Percentiles rank a stretch among this genome's conserved stretches.
phyloP scores from a whole-genome alignment of 73 alveolate genomes.

The Paramecium primaurelia region DNA sequence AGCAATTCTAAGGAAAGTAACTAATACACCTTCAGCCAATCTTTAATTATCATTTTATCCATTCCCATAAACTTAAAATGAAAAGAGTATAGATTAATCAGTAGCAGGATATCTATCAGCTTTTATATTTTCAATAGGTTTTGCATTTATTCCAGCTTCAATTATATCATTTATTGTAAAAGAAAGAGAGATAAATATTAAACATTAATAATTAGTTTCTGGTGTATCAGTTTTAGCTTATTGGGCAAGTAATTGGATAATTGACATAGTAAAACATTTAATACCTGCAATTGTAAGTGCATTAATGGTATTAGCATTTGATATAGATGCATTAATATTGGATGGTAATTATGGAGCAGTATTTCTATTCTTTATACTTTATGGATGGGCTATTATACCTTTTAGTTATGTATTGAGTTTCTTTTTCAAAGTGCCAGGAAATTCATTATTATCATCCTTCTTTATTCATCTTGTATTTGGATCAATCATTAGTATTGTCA shows the following conservation, averaged over 20 bases:
- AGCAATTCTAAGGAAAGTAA: constrained; percentile 16
- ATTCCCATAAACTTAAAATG: not conserved
- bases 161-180: constrained; percentile 80
- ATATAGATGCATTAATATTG: constrained; percentile 49
- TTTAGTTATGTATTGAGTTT: constrained; percentile 85
- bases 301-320: constrained; percentile 32
- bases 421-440: constrained; percentile 69
- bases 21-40: not conserved
- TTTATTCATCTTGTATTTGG: constrained; percentile 79
- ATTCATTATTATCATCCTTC: constrained; percentile 71
- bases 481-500: constrained; percentile 63
- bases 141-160: constrained; percentile 91
- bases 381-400: constrained; percentile 88
- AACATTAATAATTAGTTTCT: constrained; percentile 88
- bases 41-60: not conserved
- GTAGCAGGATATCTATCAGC: constrained; percentile 65
- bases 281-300: constrained; percentile 64
- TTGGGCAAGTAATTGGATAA: constrained; percentile 91
- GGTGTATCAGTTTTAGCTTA: constrained; percentile 85
- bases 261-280: constrained; percentile 85
- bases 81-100: not conserved
- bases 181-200: constrained; percentile 93
- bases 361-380: constrained; percentile 70
- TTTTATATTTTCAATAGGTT: constrained; percentile 86
- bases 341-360: constrained; percentile 61